Conservation (phyloP, 805 yeast genomes). For the Candida quercuum region DNA sequence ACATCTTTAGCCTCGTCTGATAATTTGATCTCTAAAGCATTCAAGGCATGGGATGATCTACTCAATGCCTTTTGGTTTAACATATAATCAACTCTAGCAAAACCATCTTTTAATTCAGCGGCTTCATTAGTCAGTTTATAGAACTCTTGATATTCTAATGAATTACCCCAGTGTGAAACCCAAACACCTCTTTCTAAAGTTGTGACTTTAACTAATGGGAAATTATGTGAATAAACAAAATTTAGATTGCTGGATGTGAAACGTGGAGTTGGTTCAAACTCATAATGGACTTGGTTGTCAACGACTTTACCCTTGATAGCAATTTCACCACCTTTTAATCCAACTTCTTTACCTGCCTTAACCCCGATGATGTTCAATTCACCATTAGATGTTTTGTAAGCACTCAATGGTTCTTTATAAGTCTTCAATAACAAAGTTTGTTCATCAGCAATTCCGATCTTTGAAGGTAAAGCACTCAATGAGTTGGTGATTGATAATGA, state of each 20-base stretch:
- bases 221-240: constrained; percentile 56
- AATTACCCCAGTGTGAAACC: constrained; percentile 80
- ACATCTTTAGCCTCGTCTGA: constrained; percentile 52
- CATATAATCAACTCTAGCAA: constrained; percentile 78
- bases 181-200: constrained; percentile 70
- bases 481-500: constrained; percentile 43
- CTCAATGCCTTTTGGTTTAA: constrained; percentile 40
- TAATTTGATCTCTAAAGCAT: constrained; percentile 53
- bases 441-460: constrained; percentile 49
- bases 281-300: constrained; percentile 42
- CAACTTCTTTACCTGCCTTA: constrained; percentile 41
- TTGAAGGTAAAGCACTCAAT: constrained; percentile 58
- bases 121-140: constrained; percentile 77
- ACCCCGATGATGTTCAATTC: constrained; percentile 40
- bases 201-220: constrained; percentile 58
- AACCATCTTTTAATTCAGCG: constrained; percentile 63
- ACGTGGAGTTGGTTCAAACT: constrained; percentile 49
- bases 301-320: constrained; percentile 32
- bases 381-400: constrained; percentile 52
- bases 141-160: constrained; percentile 75
- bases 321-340: constrained; percentile 24
- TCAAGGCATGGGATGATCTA: constrained; percentile 51
- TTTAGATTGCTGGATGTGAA: constrained; percentile 43
- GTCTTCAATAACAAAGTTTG: constrained; percentile 57
- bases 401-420: constrained; percentile 50